Evolutionary conservation across 2,329 filamentous ascomycete genomes (phyloP).

Genomic region (Exophiala oligosperma): DNA sequence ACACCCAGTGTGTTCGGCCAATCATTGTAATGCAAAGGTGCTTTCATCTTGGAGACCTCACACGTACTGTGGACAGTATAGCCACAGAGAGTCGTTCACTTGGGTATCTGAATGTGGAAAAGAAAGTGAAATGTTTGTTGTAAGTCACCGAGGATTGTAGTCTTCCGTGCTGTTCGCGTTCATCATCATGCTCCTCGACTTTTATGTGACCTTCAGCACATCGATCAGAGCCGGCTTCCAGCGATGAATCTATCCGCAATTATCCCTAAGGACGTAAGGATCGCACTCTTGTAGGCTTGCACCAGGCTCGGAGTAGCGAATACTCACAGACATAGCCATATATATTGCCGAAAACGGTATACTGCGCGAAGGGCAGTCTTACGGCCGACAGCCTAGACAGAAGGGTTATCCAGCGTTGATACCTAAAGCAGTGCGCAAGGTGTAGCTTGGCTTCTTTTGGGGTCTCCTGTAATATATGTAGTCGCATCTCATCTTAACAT

Average conservation of each 20-base stretch:
- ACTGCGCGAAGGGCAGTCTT: slow-evolving; percentile 9
- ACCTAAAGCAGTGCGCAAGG: too few species aligned
- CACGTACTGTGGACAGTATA: neutral
- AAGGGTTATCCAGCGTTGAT: too few species aligned
- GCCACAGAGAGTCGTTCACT: neutral
- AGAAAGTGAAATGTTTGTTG: neutral
- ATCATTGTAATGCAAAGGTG: slow-evolving; percentile 37
- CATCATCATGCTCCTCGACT: neutral
- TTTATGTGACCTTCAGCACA: neutral
- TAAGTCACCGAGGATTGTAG: neutral
- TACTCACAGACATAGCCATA: neutral
- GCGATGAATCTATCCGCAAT: slow-evolving; percentile 11
- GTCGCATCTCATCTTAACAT: too few species aligned
- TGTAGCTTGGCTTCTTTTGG: too few species aligned
- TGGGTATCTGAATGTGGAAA: neutral
- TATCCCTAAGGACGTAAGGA: slow-evolving; percentile 15
- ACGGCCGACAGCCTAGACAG: neutral
- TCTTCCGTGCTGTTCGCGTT: neutral
- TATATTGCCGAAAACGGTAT: slow-evolving; percentile 9
- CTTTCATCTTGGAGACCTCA: neutral
- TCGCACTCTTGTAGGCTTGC: neutral
- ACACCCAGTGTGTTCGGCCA: slow-evolving; percentile 57
- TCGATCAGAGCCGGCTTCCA: neutral
- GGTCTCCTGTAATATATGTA: too few species aligned
- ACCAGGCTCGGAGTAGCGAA: neutral